Evolutionary conservation across 78 protist species (phyloP).

Genomic region (slime mould (Dictyostelium discoideum)): DNA sequence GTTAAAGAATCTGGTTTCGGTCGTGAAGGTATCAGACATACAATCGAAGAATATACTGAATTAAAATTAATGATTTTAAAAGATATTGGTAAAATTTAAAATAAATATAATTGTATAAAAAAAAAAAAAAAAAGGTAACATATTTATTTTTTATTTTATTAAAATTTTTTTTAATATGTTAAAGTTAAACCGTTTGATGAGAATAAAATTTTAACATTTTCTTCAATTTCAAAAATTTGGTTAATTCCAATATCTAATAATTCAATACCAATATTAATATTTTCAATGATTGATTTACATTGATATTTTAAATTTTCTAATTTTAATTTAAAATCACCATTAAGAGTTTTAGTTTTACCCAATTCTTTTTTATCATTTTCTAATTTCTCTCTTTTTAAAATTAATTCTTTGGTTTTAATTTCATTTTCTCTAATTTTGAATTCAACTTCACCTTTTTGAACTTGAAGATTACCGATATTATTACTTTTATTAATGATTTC

Average conservation of each 20-base stretch:
- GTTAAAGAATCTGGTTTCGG: constrained; percentile 89
- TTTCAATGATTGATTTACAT: neutral
- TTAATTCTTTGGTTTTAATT: neutral
- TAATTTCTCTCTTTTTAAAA: neutral
- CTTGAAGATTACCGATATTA: neutral
- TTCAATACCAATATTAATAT: neutral
- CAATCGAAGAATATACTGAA: constrained; percentile 89
- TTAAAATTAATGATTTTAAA: constrained; percentile 86
- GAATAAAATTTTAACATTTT: neutral
- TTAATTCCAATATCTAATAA: neutral
- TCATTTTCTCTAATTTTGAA: neutral
- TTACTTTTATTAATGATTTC: neutral
- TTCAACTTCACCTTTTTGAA: neutral
- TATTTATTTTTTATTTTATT: no score
- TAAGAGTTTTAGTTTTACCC: neutral
- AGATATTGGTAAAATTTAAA: constrained; percentile 68
- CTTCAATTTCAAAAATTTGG: neutral
- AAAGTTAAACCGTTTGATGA: neutral
- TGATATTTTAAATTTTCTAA: neutral
- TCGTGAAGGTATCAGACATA: constrained; percentile 86
- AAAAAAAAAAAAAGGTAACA: no score
- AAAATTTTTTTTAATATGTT: neutral
- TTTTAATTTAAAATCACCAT: neutral
- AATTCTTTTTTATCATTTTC: neutral
- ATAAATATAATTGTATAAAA: neutral